Evolutionary conservation across 140 eudicot species (phyloP), one percentile per base, ranked within the genome.

Genomic region (Ambrosia hybrid): DNA sequence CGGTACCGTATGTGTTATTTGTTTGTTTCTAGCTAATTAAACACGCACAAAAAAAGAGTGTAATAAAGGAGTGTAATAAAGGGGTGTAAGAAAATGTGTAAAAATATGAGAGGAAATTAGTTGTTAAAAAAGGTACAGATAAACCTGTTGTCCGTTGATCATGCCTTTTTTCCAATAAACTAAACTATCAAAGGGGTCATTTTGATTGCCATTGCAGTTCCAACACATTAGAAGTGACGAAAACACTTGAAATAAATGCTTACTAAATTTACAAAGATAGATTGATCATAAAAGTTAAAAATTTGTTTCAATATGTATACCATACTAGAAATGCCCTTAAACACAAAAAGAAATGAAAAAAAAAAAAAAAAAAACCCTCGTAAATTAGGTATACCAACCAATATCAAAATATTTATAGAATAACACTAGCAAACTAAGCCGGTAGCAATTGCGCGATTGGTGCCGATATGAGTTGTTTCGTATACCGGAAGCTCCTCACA

Each of bases 401-500:
- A 12, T 51, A 59, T 52, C 6, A 8, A 9, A 72, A 68, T 14
- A 43, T 8, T 59, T 60, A 45, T 43, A 37, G 6, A 51, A 48
- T 78, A 74, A 49, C 70, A 71, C 64, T 72, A 85, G 67, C 76
- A 82, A 80, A 87, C 72, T 77, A 88, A 82, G 33, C 92, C 84
- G 15, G 83, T 85, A 70, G 88, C 90, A 51, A 88, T 86, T 15
- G 88, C 97, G 5, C 83, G 87, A 78, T 87, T 92, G 14, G 76
- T 79, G 61, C 74, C 79, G 15, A 87, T 62, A 75, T 82, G 82
- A 65, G 98, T 92, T 39, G 96, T 92, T 73, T 85, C 96, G 16
- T 85, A 92, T 5, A 92, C 96, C 0, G 98, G 98, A 43, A 92
- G 90, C 74, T 92, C 97, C 53, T 88, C 96, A 16, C 77, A 68